Conservation (phyloP, 2,329 filamentous ascomycete species). For the Myrmaecium sp. region DNA sequence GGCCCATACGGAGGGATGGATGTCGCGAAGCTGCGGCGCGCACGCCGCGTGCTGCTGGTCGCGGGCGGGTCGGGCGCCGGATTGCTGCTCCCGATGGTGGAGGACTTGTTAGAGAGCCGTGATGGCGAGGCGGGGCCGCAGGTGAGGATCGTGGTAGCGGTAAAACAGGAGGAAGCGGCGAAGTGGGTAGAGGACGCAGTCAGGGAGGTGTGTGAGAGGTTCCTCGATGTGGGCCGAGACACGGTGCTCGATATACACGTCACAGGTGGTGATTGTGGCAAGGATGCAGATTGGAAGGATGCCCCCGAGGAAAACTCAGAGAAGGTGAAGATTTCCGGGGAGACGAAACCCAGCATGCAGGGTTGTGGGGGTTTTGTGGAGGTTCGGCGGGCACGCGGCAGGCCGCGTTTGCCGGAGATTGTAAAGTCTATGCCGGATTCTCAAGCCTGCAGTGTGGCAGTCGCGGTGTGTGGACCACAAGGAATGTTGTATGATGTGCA, state of each 20-base stretch:
- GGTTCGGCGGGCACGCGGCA: not conserved
- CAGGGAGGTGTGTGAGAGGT: slow-evolving; percentile 2
- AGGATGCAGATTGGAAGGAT: not conserved
- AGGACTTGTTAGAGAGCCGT: slow-evolving; percentile 16
- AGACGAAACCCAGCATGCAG: not conserved
- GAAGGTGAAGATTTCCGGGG: slow-evolving; percentile 1
- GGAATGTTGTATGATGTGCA: slow-evolving; percentile 5
- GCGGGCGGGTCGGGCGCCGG: slow-evolving; percentile 41
- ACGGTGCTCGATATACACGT: slow-evolving; percentile 3
- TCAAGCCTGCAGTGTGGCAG: slow-evolving; percentile 1
- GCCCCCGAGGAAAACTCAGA: not conserved
- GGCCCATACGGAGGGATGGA: slow-evolving; percentile 42
- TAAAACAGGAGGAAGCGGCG: slow-evolving; percentile 2
- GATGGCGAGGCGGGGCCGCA: slow-evolving; percentile 1
- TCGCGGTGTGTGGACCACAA: slow-evolving; percentile 5
- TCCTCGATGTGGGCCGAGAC: not conserved
- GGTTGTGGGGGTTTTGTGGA: not conserved
- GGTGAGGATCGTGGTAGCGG: slow-evolving; percentile 2
- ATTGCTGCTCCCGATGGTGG: slow-evolving; percentile 33
- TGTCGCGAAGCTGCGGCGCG: slow-evolving; percentile 10
- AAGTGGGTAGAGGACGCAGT: slow-evolving; percentile 4
- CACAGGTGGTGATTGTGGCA: not conserved
- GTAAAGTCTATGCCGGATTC: not conserved
- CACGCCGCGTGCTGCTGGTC: slow-evolving; percentile 31
- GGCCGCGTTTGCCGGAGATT: not conserved